phyloP scores from a whole-genome alignment of 495 filamentous ascomycete species.

The Achaetomiella virescens region DNA sequence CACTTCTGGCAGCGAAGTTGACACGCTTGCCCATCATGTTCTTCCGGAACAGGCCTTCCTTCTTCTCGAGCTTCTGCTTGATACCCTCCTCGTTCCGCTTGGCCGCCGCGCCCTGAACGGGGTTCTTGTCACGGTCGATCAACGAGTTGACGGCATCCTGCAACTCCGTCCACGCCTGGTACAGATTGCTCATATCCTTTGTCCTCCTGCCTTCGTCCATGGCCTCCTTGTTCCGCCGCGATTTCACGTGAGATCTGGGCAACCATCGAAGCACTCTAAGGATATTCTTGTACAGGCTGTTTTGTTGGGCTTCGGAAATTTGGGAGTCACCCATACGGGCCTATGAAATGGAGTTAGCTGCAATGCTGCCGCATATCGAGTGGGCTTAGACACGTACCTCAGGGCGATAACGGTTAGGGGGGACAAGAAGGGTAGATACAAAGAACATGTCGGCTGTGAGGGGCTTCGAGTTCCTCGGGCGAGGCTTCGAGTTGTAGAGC shows the following conservation, averaged over 20 bases:
- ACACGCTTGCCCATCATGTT: conserved; percentile 99
- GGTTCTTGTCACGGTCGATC: conserved; percentile 80
- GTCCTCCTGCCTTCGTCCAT: conserved; percentile 35
- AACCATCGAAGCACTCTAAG: conserved; percentile 62
- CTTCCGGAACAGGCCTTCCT: conserved; percentile 95
- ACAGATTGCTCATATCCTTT: conserved; percentile 39
- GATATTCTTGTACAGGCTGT: conserved; percentile 75
- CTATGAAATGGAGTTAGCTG: not conserved
- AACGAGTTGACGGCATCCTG: conserved; percentile 88
- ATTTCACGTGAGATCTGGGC: conserved; percentile 72
- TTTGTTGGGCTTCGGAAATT: conserved; percentile 79
- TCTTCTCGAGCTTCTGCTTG: conserved; percentile 97
- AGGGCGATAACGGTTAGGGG: conserved; percentile 88
- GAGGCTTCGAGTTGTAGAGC: conserved; percentile 71
- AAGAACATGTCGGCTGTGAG: conserved; percentile 89
- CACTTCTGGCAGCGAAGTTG: conserved; percentile 94
- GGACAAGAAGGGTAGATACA: conserved; percentile 73
- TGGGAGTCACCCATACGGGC: conserved; percentile 69
- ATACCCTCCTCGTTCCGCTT: conserved; percentile 75
- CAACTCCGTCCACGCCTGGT: conserved; percentile 63
- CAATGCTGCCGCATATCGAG: no score
- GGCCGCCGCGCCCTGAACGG: conserved; percentile 64
- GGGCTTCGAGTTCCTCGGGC: conserved; percentile 39
- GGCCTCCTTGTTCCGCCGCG: conserved; percentile 32
- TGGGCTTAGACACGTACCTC: conserved; percentile 34